Conservation (phyloP, 2,329 filamentous ascomycete species). For the Penicillium frequentans region DNA sequence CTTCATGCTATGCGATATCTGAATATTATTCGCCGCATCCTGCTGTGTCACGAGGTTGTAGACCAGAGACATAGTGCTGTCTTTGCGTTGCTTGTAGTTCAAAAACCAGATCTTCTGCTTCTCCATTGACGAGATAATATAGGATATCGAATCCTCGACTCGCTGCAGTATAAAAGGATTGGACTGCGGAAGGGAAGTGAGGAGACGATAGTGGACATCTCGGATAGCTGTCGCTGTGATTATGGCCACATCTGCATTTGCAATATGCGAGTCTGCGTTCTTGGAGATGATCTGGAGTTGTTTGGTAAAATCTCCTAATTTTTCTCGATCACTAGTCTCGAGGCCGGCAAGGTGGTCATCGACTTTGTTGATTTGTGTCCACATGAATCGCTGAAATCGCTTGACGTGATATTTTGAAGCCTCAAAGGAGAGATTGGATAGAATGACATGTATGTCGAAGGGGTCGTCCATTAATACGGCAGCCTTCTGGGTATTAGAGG, state of each 20-base stretch:
- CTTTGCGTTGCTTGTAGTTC: slow-evolving; percentile 28
- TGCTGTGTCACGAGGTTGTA: slow-evolving; percentile 31
- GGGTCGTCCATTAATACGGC: slow-evolving; percentile 10
- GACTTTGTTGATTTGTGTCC: slow-evolving; percentile 20
- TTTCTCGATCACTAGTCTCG: slow-evolving; percentile 20
- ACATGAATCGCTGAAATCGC: slow-evolving; percentile 18
- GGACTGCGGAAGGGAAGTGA: neutral
- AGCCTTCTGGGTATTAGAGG: neutral
- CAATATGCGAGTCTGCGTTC: slow-evolving; percentile 28
- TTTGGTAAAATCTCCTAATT: slow-evolving; percentile 25
- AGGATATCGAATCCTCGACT: slow-evolving; percentile 22
- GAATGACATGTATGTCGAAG: slow-evolving; percentile 15
- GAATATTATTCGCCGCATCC: slow-evolving; percentile 31
- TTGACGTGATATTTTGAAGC: slow-evolving; percentile 13
- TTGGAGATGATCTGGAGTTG: slow-evolving; percentile 32
- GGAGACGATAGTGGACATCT: slow-evolving; percentile 16
- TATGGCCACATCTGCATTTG: slow-evolving; percentile 28
- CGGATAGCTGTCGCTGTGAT: slow-evolving; percentile 23
- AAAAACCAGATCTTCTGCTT: slow-evolving; percentile 29
- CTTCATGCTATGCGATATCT: slow-evolving; percentile 29
- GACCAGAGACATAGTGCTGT: slow-evolving; percentile 24
- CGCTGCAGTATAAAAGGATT: slow-evolving; percentile 7
- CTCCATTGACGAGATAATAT: slow-evolving; percentile 28
- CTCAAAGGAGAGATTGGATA: slow-evolving; percentile 15
- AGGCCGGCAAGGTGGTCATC: slow-evolving; percentile 20